These are phyloP conservation scores for Malassezia dermatis DNA, from an alignment of 1,284 basidiomycete species.

Conservation along the genomic window DNA sequence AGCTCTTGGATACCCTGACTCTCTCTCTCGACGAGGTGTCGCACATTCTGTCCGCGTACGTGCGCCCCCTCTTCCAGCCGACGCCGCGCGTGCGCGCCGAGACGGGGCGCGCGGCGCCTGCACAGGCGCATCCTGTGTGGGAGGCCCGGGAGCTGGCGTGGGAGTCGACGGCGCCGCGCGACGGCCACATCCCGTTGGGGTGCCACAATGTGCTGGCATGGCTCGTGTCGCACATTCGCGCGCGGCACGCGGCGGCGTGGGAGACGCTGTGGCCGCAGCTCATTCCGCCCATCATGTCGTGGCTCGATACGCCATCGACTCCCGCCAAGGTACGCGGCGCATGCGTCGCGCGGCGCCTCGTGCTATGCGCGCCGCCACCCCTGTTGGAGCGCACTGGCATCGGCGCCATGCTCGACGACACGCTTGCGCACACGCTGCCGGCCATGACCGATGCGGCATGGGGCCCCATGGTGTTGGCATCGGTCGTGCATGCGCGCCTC, in stretches of 20 bases:
- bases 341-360: background rate
- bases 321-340: slow-evolving; percentile 9
- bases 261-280: slow-evolving; percentile 9
- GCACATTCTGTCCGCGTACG: slow-evolving; percentile 4
- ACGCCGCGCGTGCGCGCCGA: background rate
- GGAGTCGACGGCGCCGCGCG: background rate
- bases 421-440: slow-evolving; percentile 4
- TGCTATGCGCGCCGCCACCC: background rate
- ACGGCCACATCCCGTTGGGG: slow-evolving; percentile 1
- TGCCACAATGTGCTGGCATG: slow-evolving; percentile 11
- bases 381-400: slow-evolving; percentile 13
- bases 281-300: slow-evolving; percentile 11
- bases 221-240: background rate
- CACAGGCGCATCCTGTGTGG: background rate
- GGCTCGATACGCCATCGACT: slow-evolving; percentile 7
- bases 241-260: background rate
- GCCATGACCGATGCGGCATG: slow-evolving; percentile 6
- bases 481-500: background rate
- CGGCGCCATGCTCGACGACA: slow-evolving; percentile 1
- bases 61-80: slow-evolving; percentile 8
- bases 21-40: background rate
- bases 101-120: background rate
- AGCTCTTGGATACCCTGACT: background rate
- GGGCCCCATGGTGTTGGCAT: background rate
- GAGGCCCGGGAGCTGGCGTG: background rate